Evolutionary conservation across 495 filamentous ascomycete genomes (phyloP).

Genomic region (Aspergillus incahuasiensis): DNA sequence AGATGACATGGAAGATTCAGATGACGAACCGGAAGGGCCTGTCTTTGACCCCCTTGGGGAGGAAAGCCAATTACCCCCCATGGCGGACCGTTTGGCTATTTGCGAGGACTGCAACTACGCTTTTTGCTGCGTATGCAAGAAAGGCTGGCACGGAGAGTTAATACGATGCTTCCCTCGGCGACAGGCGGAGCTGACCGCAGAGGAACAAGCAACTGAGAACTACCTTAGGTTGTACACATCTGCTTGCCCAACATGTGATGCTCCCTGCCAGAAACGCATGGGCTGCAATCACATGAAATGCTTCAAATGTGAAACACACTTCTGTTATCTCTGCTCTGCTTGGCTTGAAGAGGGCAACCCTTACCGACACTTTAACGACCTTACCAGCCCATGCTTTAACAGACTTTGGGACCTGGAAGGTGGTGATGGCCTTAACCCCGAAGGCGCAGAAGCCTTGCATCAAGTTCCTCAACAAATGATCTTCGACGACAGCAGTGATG

Average conservation of each 20-base stretch:
- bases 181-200: constrained; percentile 63
- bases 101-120: constrained; percentile 90
- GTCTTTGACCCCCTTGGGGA: constrained; percentile 34
- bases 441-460: constrained; percentile 41
- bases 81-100: constrained; percentile 64
- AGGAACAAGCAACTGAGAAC: constrained; percentile 78
- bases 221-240: constrained; percentile 78
- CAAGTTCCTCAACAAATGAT: constrained; percentile 34
- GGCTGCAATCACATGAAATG: constrained; percentile 99
- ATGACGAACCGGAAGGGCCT: constrained; percentile 31
- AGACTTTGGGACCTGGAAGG: constrained; percentile 85
- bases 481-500: constrained; percentile 38
- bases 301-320: constrained; percentile 83
- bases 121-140: constrained; percentile 72
- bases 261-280: constrained; percentile 79
- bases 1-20: constrained; percentile 45
- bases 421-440: constrained; percentile 61
- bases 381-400: constrained; percentile 64
- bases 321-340: constrained; percentile 89
- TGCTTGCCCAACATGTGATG: constrained; percentile 84
- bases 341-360: constrained; percentile 82
- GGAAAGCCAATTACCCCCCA: constrained; percentile 37
- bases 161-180: constrained; percentile 56
- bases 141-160: constrained; percentile 88
- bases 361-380: constrained; percentile 81